Evolutionary conservation across 1,284 basidiomycete genomes (phyloP).

Genomic region (Boletellus deceptivus): DNA sequence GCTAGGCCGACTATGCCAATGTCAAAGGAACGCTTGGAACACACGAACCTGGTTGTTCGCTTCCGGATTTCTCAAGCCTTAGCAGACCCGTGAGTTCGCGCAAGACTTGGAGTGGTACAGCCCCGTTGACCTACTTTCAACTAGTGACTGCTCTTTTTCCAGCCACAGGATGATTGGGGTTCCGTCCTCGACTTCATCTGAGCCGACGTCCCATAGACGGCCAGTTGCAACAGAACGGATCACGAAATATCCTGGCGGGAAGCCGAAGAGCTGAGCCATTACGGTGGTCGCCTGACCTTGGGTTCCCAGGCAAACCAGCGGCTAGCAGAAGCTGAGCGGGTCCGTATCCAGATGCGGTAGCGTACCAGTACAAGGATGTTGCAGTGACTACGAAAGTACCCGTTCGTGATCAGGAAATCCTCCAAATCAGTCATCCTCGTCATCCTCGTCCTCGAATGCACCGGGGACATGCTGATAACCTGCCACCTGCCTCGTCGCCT

Average conservation of each 20-base stretch:
- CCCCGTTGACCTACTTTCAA: constrained; percentile 53
- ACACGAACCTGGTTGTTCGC: constrained; percentile 67
- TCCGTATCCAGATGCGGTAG: neutral
- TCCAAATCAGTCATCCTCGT: constrained; percentile 15
- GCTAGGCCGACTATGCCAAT: neutral
- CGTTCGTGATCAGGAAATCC: neutral
- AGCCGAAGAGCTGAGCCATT: constrained; percentile 46
- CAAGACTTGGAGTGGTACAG: constrained; percentile 1
- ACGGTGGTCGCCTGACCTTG: neutral
- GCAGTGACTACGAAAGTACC: neutral
- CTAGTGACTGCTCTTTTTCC: constrained; percentile 68
- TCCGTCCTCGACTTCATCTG: constrained; percentile 60
- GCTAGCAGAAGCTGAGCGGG: too few relatives aligned
- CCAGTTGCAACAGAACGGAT: constrained; percentile 60
- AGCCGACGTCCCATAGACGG: constrained; percentile 61
- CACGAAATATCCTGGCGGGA: constrained; percentile 75
- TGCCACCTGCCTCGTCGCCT: constrained; percentile 9
- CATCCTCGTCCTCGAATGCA: constrained; percentile 28
- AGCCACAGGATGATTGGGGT: constrained; percentile 64
- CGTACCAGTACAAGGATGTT: neutral
- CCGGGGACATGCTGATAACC: constrained; percentile 27
- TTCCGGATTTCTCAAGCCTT: constrained; percentile 63
- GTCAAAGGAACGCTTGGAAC: neutral
- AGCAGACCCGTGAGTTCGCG: constrained; percentile 10
- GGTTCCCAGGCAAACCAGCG: too few relatives aligned